Evolutionary conservation across 768 basidiomycete species (phyloP).

Genomic region (Boletus tomentosulus): DNA sequence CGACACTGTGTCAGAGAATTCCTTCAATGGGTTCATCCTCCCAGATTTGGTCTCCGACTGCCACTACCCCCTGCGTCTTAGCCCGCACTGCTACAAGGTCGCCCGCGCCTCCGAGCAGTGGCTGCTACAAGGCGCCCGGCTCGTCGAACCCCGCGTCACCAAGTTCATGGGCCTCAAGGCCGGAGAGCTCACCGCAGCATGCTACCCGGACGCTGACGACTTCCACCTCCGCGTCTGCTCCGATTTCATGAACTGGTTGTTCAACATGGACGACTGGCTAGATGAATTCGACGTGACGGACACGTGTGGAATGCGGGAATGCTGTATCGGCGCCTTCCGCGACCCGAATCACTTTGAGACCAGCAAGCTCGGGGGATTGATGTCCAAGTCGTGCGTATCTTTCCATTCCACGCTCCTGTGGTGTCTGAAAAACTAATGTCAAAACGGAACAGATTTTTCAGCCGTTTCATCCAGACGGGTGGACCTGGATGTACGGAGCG

Average conservation of each 20-base stretch:
- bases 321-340: constrained; percentile 28
- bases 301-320: constrained; percentile 29
- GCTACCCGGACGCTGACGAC: constrained; percentile 53
- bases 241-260: constrained; percentile 57
- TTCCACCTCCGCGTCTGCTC: constrained; percentile 60
- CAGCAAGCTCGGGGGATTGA: constrained; percentile 25
- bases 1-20: constrained; percentile 7
- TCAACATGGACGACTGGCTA: constrained; percentile 41
- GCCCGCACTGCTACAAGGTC: constrained; percentile 31
- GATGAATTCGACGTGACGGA: constrained; percentile 35
- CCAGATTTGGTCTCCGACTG: constrained; percentile 42
- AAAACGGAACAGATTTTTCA: constrained; percentile 32
- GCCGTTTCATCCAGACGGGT: constrained; percentile 34
- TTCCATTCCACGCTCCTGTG: not conserved
- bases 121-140: constrained; percentile 26
- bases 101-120: constrained; percentile 37
- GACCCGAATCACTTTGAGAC: constrained; percentile 28
- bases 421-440: not conserved
- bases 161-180: constrained; percentile 56
- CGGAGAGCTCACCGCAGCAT: constrained; percentile 62
- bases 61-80: constrained; percentile 34
- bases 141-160: constrained; percentile 30
- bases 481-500: constrained; percentile 39
- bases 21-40: constrained; percentile 30
- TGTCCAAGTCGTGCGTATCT: constrained; percentile 33